phyloP scores from a whole-genome alignment of 352 stramenopile species.

The Ophiocytium majus region DNA sequence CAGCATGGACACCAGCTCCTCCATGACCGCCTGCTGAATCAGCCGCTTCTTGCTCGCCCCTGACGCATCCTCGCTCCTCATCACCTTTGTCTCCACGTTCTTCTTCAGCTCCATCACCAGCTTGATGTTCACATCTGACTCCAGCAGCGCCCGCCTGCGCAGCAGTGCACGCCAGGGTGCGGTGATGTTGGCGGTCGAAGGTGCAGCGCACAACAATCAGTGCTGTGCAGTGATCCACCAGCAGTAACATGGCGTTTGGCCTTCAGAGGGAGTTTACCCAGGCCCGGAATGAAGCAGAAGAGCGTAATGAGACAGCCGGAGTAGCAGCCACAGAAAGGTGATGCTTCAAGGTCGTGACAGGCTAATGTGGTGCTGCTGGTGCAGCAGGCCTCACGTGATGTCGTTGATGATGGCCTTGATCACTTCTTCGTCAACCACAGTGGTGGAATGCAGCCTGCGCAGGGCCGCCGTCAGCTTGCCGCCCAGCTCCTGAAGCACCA shows the following conservation, averaged over 20 bases:
- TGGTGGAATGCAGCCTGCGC: constrained; percentile 66
- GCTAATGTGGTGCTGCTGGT: no score
- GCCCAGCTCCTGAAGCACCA: constrained; percentile 76
- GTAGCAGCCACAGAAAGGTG: neutral
- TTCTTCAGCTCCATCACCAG: constrained; percentile 58
- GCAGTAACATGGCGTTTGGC: neutral
- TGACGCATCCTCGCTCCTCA: constrained; percentile 47
- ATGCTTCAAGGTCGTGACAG: neutral
- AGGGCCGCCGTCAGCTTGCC: constrained; percentile 73
- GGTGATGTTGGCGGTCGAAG: neutral
- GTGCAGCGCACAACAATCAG: neutral
- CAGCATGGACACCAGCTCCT: constrained; percentile 71
- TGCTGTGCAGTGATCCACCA: neutral
- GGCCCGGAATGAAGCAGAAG: neutral
- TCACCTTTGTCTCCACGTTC: constrained; percentile 58
- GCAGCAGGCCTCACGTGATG: constrained; percentile 24
- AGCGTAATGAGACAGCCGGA: neutral
- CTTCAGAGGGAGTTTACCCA: neutral
- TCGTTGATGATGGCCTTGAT: constrained; percentile 68
- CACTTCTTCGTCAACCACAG: constrained; percentile 62
- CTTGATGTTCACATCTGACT: constrained; percentile 74
- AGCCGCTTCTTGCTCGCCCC: constrained; percentile 53
- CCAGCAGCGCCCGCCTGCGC: constrained; percentile 65
- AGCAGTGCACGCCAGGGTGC: neutral
- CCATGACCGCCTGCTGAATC: constrained; percentile 72